Evolutionary conservation across 306 rosid species (phyloP), one percentile per base, ranked within the genome.

Genomic region (Quercus aquifolioides): DNA sequence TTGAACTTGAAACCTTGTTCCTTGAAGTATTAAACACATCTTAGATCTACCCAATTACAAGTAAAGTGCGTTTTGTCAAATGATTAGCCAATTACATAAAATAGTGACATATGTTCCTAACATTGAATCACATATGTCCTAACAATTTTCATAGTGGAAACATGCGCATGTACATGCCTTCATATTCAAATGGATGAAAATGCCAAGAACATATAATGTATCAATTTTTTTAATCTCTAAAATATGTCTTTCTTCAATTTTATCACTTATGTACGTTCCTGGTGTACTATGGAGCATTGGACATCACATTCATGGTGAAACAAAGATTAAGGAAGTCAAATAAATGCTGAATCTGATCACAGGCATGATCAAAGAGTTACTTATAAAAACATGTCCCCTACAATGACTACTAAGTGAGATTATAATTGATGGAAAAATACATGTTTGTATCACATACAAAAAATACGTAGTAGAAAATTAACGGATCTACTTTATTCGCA

Each of bases 131-230:
- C n/a, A n/a, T n/a, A n/a, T n/a, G n/a, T n/a, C n/a, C n/a, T n/a
- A n/a, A n/a, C n/a, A n/a, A 70, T 76, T 43, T 54, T 73, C 71
- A 35, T 59, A n/a, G 60, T 18, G 63, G 69, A 60, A 69, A 51
- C 21, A 60, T 74, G 71, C 11, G 3, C 21, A 4, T 6, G 6
- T 38, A 38, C 43, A 38, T 38, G 43, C 43, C 6, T 38, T 0
- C 43, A 38, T 38, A 7, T 38, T 6, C 43, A 38, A 38, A 38
- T 33, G 35, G 35, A 33, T 33, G 35, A 31, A 25, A 58, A 14
- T 7, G 60, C 21, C 69, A 3, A 18, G 38, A 63, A 63, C 69
- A 26, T 5, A 28, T 17, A 20, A 20, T 13, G 38, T 11, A 28
- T 30, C 15, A 31, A 5, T 4, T 63, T 41, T 7, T 56, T 3